phyloP scores from a whole-genome alignment of 1,284 basidiomycete genomes.

The Ganoderma boninense region DNA sequence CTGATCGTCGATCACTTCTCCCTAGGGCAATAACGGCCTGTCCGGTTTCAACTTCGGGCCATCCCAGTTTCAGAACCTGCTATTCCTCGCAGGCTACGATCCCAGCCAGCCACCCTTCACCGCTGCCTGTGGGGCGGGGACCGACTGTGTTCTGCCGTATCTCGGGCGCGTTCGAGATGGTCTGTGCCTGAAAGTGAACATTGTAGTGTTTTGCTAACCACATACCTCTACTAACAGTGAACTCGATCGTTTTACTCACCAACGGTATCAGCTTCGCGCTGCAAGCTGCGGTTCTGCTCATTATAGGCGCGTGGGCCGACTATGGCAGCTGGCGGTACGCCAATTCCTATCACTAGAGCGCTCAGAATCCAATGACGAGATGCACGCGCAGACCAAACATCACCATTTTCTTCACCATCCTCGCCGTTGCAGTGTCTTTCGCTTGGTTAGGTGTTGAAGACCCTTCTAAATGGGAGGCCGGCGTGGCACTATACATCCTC shows the following conservation, averaged over 20 bases:
- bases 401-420: constrained; percentile 77
- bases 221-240: constrained; percentile 53
- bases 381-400: constrained; percentile 67
- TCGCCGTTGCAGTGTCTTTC: constrained; percentile 76
- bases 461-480: constrained; percentile 73
- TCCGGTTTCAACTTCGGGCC: constrained; percentile 81
- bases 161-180: constrained; percentile 69
- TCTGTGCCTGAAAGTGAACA: constrained; percentile 42
- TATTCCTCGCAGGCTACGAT: constrained; percentile 77
- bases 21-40: constrained; percentile 72
- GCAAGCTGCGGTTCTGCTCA: constrained; percentile 69
- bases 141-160: constrained; percentile 72
- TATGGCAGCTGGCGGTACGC: constrained; percentile 77
- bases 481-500: constrained; percentile 77
- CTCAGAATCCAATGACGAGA: constrained; percentile 13
- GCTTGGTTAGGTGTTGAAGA: constrained; percentile 79
- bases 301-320: constrained; percentile 81
- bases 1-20: neutral
- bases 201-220: neutral
- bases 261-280: constrained; percentile 81
- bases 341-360: neutral
- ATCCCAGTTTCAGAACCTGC: constrained; percentile 79
- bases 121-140: constrained; percentile 54
- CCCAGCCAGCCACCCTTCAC: constrained; percentile 64
- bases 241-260: constrained; percentile 79